Evolutionary conservation across 2,329 filamentous ascomycete species (phyloP).

Genomic region (Triangularia setosa): DNA sequence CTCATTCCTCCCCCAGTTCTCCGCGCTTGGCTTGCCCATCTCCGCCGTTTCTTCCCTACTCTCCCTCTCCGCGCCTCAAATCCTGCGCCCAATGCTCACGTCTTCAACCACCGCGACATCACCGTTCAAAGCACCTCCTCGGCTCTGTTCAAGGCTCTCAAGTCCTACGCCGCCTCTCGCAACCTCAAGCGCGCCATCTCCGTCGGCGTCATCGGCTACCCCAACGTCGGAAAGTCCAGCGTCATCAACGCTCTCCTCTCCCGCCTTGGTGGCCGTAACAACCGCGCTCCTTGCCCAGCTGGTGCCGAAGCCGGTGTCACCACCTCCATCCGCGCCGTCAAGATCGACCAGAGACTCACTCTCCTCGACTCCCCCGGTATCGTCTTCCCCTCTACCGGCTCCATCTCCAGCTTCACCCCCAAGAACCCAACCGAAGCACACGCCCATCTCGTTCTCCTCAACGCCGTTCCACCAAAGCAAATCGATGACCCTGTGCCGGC

Average conservation of each 20-base stretch:
- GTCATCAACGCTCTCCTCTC: slow-evolving; percentile 91
- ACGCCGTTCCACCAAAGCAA: slow-evolving; percentile 88
- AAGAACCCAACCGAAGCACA: slow-evolving; percentile 69
- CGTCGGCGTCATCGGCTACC: slow-evolving; percentile 91
- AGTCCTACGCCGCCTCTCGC: slow-evolving; percentile 78
- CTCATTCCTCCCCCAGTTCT: slow-evolving; percentile 78
- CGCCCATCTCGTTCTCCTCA: slow-evolving; percentile 81
- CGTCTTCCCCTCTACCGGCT: slow-evolving; percentile 72
- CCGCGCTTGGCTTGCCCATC: slow-evolving; percentile 77
- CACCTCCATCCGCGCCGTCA: slow-evolving; percentile 81
- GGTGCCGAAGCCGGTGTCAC: slow-evolving; percentile 92
- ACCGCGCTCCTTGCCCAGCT: slow-evolving; percentile 70
- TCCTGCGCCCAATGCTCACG: slow-evolving; percentile 78
- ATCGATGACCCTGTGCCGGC: slow-evolving; percentile 90
- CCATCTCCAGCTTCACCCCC: slow-evolving; percentile 42
- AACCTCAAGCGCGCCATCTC: slow-evolving; percentile 86
- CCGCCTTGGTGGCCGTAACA: slow-evolving; percentile 61
- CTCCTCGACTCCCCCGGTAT: slow-evolving; percentile 93
- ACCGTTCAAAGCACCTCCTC: slow-evolving; percentile 82
- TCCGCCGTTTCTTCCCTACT: slow-evolving; percentile 87
- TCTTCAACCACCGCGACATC: slow-evolving; percentile 86
- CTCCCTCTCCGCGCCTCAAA: slow-evolving; percentile 82
- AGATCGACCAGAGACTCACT: slow-evolving; percentile 91
- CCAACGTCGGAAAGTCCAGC: slow-evolving; percentile 93
- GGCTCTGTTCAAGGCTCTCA: slow-evolving; percentile 82